Evolutionary conservation across 1,139 yeast genomes (phyloP), one percentile per base, ranked within the genome.

Genomic region (Debaryomyces psychrophilus): DNA sequence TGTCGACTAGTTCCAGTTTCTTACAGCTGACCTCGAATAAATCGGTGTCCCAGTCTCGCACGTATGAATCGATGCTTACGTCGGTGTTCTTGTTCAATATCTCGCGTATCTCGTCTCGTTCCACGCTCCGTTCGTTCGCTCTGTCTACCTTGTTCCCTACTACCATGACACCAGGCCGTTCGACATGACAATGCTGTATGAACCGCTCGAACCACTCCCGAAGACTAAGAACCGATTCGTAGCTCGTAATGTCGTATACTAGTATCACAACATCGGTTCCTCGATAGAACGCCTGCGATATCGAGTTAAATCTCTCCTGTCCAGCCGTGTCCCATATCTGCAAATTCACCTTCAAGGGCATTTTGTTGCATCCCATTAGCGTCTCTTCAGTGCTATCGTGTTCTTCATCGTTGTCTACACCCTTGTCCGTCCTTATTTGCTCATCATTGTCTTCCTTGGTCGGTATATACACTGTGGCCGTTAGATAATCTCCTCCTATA

Each of bases 281-380:
- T 31, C 87, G 61, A 58, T 81, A 82, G 55, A 81, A 82, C 3
- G 85, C 81, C 55, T 76, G 78, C 5, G 82, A 75, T 31, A 82
- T 76, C 35, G 84, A 77, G 55, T 81, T 80, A 66, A 81, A 82
- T 44, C 87, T 62, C 57, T 82, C 87, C 59, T 82, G 87, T 2
- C 87, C 87, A 0, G 87, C 87, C 4, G 87, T 82, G 55, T 82
- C 87, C 87, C 87, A 82, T 2, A 82, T 72, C 58, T 82, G 86
- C 34, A 82, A 62, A 46, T 71, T 68, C 17, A 77, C 76, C 33
- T 50, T 53, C 26, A 53, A 49, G 17, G 53, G 27, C 25, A 23
- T 28, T 3, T n/a, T 31, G 3, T 26, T 37, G 8, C 15, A 31
- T 9, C 39, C 39, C 14, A 15, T n/a, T 23, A 20, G 37, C 4